phyloP scores from a whole-genome alignment of 257 asterid species.

The Cynanchum wilfordii region DNA sequence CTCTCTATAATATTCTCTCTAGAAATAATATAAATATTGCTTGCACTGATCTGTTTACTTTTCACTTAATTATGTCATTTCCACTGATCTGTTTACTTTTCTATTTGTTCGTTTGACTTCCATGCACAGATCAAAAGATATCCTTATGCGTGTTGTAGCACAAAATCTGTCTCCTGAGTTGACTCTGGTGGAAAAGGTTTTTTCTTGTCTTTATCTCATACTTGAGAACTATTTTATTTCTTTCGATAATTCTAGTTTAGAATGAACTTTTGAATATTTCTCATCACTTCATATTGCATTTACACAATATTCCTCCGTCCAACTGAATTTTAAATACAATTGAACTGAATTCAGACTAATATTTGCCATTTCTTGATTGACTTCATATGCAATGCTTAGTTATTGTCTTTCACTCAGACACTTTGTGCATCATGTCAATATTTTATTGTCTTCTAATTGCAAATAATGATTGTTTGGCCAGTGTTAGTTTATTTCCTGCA shows the following conservation, averaged over 20 bases:
- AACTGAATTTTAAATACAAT: neutral
- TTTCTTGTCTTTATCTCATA: neutral
- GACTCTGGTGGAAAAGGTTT: slow-evolving; percentile 88
- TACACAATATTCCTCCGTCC: neutral
- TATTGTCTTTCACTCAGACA: neutral
- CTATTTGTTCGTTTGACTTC: slow-evolving; percentile 28
- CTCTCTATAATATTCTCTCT: neutral
- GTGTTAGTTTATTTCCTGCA: neutral
- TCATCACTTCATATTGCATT: neutral
- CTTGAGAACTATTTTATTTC: neutral
- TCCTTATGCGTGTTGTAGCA: slow-evolving; percentile 88
- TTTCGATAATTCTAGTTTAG: neutral
- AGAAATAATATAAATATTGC: neutral
- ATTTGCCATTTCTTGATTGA: neutral
- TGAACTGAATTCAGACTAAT: neutral
- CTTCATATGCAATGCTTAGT: neutral
- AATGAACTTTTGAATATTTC: neutral
- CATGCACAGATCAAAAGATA: slow-evolving; percentile 72
- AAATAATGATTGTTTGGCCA: neutral
- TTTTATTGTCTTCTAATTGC: neutral
- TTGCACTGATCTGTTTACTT: no score
- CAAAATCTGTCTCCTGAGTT: slow-evolving; percentile 81
- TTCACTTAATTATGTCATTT: neutral
- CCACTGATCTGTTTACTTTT: neutral
- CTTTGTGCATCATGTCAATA: neutral